Percentiles rank a stretch among this genome's conserved stretches.
Evolutionary conservation across 129 eudicot species (phyloP).

Genomic region (Pseudognaphalium luteoalbum): DNA sequence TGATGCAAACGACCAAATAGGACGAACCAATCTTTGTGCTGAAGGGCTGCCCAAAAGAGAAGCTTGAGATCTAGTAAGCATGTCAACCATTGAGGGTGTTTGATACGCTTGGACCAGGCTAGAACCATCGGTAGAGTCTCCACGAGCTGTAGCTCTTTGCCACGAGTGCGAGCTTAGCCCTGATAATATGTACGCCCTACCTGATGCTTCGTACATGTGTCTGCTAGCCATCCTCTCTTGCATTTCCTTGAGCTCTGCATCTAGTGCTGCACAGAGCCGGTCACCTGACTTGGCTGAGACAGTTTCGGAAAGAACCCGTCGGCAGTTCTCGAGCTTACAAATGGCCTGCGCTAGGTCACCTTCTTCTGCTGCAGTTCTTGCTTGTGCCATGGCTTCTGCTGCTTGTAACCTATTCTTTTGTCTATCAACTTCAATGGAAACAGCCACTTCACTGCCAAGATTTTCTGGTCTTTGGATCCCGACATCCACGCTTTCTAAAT

Average conservation of each 20-base stretch:
- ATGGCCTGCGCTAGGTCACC: slow-evolving; percentile 66
- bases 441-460: slow-evolving; percentile 30
- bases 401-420: slow-evolving; percentile 73
- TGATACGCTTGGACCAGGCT: slow-evolving; percentile 72
- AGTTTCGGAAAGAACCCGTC: slow-evolving; percentile 47
- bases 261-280: slow-evolving; percentile 58
- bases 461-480: slow-evolving; percentile 52
- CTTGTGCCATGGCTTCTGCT: slow-evolving; percentile 71
- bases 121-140: slow-evolving; percentile 75
- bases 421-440: slow-evolving; percentile 76
- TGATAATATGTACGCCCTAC: slow-evolving; percentile 74
- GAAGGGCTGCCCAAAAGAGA: slow-evolving; percentile 60
- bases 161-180: slow-evolving; percentile 94
- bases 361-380: slow-evolving; percentile 64
- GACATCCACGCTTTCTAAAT: slow-evolving; percentile 47
- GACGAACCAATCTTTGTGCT: slow-evolving; percentile 49
- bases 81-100: slow-evolving; percentile 81
- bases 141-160: slow-evolving; percentile 94
- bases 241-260: slow-evolving; percentile 84
- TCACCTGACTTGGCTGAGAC: slow-evolving; percentile 65
- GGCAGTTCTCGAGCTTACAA: slow-evolving; percentile 52
- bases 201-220: slow-evolving; percentile 75
- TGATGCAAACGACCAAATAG: slow-evolving; percentile 52
- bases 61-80: slow-evolving; percentile 82
- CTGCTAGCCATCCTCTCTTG: slow-evolving; percentile 81